Evolutionary conservation across 805 yeast genomes (phyloP).

Genomic region (Candida peoriensis): DNA sequence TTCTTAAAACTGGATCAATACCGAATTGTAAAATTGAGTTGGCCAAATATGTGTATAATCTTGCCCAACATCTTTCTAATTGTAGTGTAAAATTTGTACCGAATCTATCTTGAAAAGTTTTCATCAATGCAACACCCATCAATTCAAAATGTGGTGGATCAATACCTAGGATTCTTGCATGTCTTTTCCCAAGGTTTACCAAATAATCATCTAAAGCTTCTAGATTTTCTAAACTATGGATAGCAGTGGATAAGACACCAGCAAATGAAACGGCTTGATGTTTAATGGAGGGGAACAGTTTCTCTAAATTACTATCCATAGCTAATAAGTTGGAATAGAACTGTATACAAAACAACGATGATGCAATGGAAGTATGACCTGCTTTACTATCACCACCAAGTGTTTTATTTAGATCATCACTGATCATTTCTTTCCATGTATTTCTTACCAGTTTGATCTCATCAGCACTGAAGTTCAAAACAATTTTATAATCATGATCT

Average conservation of each 20-base stretch:
- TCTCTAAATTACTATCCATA: constrained; percentile 56
- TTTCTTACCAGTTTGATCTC: constrained; percentile 31
- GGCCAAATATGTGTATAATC: constrained; percentile 62
- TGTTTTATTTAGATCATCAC: constrained; percentile 25
- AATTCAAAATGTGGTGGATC: constrained; percentile 62
- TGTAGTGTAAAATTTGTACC: constrained; percentile 47
- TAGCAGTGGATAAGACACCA: constrained; percentile 67
- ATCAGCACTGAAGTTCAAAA: constrained; percentile 24
- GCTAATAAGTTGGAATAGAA: constrained; percentile 64
- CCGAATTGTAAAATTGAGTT: constrained; percentile 56
- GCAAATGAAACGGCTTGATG: constrained; percentile 82
- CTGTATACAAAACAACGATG: constrained; percentile 69
- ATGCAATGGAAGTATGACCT: constrained; percentile 33
- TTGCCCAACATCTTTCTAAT: constrained; percentile 66
- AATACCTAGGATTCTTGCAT: constrained; percentile 68
- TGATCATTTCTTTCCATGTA: constrained; percentile 35
- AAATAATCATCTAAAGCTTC: constrained; percentile 53
- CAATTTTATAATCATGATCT: constrained; percentile 21
- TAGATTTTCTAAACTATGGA: constrained; percentile 58
- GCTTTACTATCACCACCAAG: constrained; percentile 5
- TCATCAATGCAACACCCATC: constrained; percentile 69
- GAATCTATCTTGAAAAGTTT: constrained; percentile 64
- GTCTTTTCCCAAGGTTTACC: constrained; percentile 63
- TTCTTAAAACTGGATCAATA: constrained; percentile 33
- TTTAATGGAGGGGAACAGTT: constrained; percentile 64